A percentile compares a stretch with the other conserved stretches of the same genome.
phyloP scores from a whole-genome alignment of 176 grass and related monocot species.

The Coix lacrymajobi region DNA sequence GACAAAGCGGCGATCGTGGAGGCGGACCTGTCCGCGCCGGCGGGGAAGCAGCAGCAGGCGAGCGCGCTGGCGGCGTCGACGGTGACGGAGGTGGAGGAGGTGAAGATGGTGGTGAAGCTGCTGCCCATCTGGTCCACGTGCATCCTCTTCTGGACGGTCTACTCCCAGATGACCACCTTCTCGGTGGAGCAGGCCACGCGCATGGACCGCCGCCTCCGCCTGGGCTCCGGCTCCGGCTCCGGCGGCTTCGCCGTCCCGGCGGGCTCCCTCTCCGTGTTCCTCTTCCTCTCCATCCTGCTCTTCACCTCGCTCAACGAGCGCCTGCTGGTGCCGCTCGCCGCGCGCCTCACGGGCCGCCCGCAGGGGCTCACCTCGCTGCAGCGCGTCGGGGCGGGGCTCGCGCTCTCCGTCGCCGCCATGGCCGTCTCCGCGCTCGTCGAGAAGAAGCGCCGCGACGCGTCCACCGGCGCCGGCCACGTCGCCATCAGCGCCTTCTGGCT shows the following conservation, averaged over 20 bases:
- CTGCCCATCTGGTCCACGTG: slow-evolving; percentile 70
- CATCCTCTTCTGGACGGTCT: slow-evolving; percentile 68
- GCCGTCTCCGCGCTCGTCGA: slow-evolving; percentile 48
- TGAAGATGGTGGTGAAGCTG: slow-evolving; percentile 68
- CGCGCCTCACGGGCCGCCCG: slow-evolving; percentile 42
- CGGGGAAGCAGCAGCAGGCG: slow-evolving; percentile 4
- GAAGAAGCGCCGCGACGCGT: slow-evolving; percentile 37
- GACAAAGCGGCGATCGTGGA: slow-evolving; percentile 60
- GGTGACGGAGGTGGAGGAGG: slow-evolving; percentile 66
- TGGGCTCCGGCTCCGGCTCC: background rate
- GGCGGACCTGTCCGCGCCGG: slow-evolving; percentile 14
- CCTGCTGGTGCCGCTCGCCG: slow-evolving; percentile 50
- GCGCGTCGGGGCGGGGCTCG: slow-evolving; percentile 43
- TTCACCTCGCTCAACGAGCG: slow-evolving; percentile 78
- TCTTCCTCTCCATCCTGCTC: slow-evolving; percentile 69
- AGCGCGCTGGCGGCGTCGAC: slow-evolving; percentile 19
- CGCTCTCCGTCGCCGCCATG: slow-evolving; percentile 51
- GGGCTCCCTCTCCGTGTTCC: slow-evolving; percentile 65
- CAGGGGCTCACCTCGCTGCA: slow-evolving; percentile 69
- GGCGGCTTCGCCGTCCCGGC: slow-evolving; percentile 50
- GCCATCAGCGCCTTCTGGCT: slow-evolving; percentile 58
- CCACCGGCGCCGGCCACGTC: background rate
- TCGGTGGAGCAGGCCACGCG: slow-evolving; percentile 61
- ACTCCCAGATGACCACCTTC: slow-evolving; percentile 68
- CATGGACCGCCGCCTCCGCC: slow-evolving; percentile 45